Evolutionary conservation across 2,329 filamentous ascomycete species (phyloP).

Genomic region (Polytolypa hystricis): DNA sequence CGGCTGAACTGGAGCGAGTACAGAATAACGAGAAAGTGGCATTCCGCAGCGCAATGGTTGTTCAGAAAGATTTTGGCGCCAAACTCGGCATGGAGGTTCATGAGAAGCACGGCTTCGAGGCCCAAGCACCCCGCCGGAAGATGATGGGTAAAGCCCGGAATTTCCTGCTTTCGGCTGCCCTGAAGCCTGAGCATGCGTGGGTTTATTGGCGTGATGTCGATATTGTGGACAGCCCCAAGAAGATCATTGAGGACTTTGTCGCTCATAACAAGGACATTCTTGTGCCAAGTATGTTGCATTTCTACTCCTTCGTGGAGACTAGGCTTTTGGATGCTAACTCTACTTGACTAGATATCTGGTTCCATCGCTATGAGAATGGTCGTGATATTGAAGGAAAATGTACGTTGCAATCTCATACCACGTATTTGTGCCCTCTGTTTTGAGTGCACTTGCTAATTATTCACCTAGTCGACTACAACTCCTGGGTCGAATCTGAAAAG

Average conservation of each 20-base stretch:
- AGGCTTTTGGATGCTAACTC: slow-evolving; percentile 10
- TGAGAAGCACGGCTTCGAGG: slow-evolving; percentile 73
- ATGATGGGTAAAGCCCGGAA: slow-evolving; percentile 84
- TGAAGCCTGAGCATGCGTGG: slow-evolving; percentile 95
- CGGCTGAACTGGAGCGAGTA: slow-evolving; percentile 75
- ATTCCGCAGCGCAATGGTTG: slow-evolving; percentile 72
- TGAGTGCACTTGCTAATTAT: slow-evolving; percentile 12
- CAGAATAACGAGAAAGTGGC: slow-evolving; percentile 62
- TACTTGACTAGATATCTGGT: slow-evolving; percentile 72
- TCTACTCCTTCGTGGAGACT: background rate
- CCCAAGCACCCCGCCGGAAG: slow-evolving; percentile 82
- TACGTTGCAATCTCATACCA: slow-evolving; percentile 37
- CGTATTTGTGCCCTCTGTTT: slow-evolving; percentile 1
- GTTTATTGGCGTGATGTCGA: slow-evolving; percentile 98
- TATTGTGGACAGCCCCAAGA: slow-evolving; percentile 77
- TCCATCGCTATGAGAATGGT: slow-evolving; percentile 73
- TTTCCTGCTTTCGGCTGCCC: slow-evolving; percentile 69
- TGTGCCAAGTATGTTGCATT: slow-evolving; percentile 67
- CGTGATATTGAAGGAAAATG: slow-evolving; percentile 89
- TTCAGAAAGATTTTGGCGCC: slow-evolving; percentile 84
- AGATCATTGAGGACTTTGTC: slow-evolving; percentile 89
- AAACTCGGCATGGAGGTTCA: slow-evolving; percentile 65
- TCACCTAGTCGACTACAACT: slow-evolving; percentile 83
- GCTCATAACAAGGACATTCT: slow-evolving; percentile 86
- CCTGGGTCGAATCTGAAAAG: slow-evolving; percentile 90